A percentile compares a stretch with the other conserved stretches of the same genome.
Conservation (phyloP, 192 early-diverging fungal species). For the Coemansia sp. region DNA sequence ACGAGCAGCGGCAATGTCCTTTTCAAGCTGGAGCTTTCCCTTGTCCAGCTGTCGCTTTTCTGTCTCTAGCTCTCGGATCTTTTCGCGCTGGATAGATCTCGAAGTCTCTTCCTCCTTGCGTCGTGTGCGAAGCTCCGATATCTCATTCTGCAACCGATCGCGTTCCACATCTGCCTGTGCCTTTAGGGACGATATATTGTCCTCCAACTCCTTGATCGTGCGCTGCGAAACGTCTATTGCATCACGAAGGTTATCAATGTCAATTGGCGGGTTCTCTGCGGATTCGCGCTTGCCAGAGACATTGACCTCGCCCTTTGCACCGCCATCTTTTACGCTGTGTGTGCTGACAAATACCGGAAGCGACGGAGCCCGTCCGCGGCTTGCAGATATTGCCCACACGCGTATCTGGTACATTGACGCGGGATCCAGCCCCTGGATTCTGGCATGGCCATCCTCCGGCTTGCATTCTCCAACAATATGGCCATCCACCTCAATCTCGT, state of each 20-base stretch:
- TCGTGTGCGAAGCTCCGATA: slow-evolving; percentile 20
- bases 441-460: slow-evolving; percentile 5
- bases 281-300: neutral
- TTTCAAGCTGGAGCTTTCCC: slow-evolving; percentile 21
- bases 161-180: slow-evolving; percentile 29
- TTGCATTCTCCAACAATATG: slow-evolving; percentile 27
- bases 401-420: slow-evolving; percentile 39
- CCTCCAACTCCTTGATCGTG: slow-evolving; percentile 12
- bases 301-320: neutral
- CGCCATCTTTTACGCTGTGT: slow-evolving; percentile 3
- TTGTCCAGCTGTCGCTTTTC: slow-evolving; percentile 42
- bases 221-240: slow-evolving; percentile 22
- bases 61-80: slow-evolving; percentile 36
- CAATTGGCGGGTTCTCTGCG: neutral
- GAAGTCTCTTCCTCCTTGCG: slow-evolving; percentile 36
- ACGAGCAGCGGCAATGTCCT: slow-evolving; percentile 23
- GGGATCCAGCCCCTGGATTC: slow-evolving; percentile 23
- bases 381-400: slow-evolving; percentile 42
- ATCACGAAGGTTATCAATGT: slow-evolving; percentile 11
- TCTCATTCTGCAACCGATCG: slow-evolving; percentile 23
- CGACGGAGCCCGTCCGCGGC: slow-evolving; percentile 36
- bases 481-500: slow-evolving; percentile 47
- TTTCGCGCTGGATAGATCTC: slow-evolving; percentile 24
- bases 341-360: slow-evolving; percentile 46
- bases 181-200: slow-evolving; percentile 15